phyloP scores from a whole-genome alignment of 805 yeast species.

The Teunomyces gatunensis region DNA sequence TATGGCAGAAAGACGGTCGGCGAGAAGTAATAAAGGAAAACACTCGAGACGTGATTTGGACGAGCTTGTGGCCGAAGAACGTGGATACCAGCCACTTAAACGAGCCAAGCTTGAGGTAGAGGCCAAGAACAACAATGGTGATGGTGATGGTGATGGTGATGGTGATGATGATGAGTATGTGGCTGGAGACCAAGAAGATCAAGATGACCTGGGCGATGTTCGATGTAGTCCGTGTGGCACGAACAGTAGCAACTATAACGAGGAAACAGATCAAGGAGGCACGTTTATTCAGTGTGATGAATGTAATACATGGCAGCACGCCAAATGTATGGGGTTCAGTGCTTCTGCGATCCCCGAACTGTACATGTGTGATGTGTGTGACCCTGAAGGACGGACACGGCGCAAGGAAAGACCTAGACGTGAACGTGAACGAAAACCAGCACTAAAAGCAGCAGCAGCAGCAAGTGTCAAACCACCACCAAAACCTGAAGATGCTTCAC shows the following conservation, averaged over 20 bases:
- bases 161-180: constrained; percentile 12
- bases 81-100: constrained; percentile 6
- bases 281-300: constrained; percentile 64
- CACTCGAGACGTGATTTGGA: constrained; percentile 29
- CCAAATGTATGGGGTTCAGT: constrained; percentile 54
- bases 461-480: neutral
- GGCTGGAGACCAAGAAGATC: constrained; percentile 4
- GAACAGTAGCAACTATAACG: constrained; percentile 55
- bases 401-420: neutral
- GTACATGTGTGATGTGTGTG: constrained; percentile 58
- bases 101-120: constrained; percentile 3
- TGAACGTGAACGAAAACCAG: neutral
- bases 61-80: constrained; percentile 10
- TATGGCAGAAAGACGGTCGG: constrained; percentile 27
- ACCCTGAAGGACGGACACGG: constrained; percentile 22
- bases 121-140: too few relatives aligned
- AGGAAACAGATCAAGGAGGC: constrained; percentile 51
- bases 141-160: constrained; percentile 6
- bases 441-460: neutral
- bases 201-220: constrained; percentile 38
- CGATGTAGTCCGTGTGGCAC: constrained; percentile 64
- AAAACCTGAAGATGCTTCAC: constrained; percentile 8
- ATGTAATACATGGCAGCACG: constrained; percentile 74
- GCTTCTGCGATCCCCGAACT: constrained; percentile 41
- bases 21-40: constrained; percentile 39